Base-by-base conservation (phyloP, 1,284 basidiomycete genomes). In the Stygiomarasmius scandens region DNA sequence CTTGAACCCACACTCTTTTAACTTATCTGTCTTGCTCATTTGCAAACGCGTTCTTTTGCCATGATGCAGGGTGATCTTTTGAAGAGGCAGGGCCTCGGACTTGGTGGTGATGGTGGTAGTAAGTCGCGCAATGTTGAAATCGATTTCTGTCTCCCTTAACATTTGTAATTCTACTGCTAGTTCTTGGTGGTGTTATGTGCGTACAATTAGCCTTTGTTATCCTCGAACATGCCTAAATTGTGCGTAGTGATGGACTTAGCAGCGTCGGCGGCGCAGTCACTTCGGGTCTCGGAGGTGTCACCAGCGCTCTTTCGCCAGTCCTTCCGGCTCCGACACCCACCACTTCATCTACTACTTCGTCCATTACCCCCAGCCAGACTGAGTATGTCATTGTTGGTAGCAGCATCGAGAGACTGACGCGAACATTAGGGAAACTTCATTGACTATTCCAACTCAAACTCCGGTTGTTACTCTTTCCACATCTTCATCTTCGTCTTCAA, bases 21-120 rank as follows among this genome's bases (percentile, higher is more conserved):
- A 66, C 74, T 66, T 56, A 10, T 43, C 32, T 46, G 8, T 41
- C 38, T 41, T 41, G 38, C 38, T 16, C 14, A 41, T 41, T 5
- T 16, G 38, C 48, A 41, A 49, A 25, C 43, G 19, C 14, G 22
- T 44, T 32, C 27, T 38, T 20, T 47, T 14, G 47, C 20, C 29
- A 46, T 27, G 45, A 61, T 59, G 50, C 58, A 55, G 58, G 61
- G 41, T 55, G 32, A 54, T 49, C 64, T 63, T 61, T 44, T 67
- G 49, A 69, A 63, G 60, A 71, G 69, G 64, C 72, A 69, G 67
- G 69, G 61, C 62, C 65, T 74, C 56, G 19, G 56, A 14, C 65
- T 62, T 55, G 62, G 65, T 60, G 34, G 73, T 71, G 56, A 19
- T 16, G 38, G 38, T 47, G 52, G 52, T 24, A 46, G 58, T 57